These are phyloP conservation scores for Hymenoscyphus scutula DNA, from an alignment of 2,329 filamentous ascomycete genomes.

Conservation along the genomic window DNA sequence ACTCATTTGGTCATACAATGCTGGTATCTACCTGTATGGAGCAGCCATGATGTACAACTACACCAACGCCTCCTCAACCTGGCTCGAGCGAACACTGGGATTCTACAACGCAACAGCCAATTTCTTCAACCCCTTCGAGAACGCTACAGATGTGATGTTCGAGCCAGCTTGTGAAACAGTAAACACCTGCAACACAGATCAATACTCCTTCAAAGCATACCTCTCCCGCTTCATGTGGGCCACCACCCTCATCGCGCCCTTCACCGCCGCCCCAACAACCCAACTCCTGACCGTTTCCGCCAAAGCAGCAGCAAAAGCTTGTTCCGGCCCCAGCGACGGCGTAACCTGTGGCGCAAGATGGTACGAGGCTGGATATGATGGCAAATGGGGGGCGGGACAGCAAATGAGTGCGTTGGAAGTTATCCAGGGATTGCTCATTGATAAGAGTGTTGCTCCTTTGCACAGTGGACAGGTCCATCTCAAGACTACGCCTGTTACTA, in stretches of 20 bases:
- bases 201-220: constrained; percentile 67
- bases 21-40: constrained; percentile 64
- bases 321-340: constrained; percentile 53
- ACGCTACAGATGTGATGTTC: constrained; percentile 59
- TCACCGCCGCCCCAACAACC: constrained; percentile 48
- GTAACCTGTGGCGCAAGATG: constrained; percentile 58
- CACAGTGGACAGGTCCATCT: constrained; percentile 24
- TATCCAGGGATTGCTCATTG: constrained; percentile 56
- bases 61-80: constrained; percentile 49
- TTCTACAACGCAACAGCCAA: constrained; percentile 50
- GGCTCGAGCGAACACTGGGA: constrained; percentile 51
- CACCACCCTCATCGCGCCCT: constrained; percentile 55
- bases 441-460: constrained; percentile 43
- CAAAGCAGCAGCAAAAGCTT: constrained; percentile 53
- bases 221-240: constrained; percentile 63
- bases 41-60: constrained; percentile 62
- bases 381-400: constrained; percentile 55
- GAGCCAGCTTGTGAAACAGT: constrained; percentile 64
- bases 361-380: constrained; percentile 58
- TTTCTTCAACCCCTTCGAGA: constrained; percentile 54
- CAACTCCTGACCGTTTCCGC: constrained; percentile 51
- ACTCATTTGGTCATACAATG: constrained; percentile 63
- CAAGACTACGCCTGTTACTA: constrained; percentile 10
- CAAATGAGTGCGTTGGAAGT: constrained; percentile 64
- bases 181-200: constrained; percentile 58